phyloP scores from a whole-genome alignment of 2,329 filamentous ascomycete genomes.

The Chaetomium sp. region DNA sequence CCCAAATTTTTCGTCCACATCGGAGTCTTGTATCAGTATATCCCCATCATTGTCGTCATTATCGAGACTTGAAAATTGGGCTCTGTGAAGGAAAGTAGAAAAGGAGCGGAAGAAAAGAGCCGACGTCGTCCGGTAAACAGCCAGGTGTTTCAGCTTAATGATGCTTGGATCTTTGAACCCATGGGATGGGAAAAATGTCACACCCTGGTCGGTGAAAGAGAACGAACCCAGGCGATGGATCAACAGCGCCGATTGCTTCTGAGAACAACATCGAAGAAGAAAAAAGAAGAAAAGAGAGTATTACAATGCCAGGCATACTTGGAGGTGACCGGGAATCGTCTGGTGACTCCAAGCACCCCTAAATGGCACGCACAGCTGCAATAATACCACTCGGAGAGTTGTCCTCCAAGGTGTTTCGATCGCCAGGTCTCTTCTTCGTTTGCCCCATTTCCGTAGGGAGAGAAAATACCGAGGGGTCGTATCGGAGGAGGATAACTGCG shows the following conservation, averaged over 20 bases:
- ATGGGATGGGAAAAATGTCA: neutral
- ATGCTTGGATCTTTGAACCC: neutral
- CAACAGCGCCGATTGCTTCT: constrained; percentile 6
- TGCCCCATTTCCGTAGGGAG: too few relatives aligned
- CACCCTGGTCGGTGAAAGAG: neutral
- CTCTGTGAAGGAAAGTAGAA: neutral
- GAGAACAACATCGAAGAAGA: constrained; percentile 3
- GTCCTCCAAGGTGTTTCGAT: too few relatives aligned
- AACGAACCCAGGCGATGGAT: neutral
- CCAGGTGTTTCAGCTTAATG: neutral
- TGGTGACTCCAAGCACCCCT: too few relatives aligned
- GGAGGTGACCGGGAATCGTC: neutral
- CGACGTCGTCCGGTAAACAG: neutral
- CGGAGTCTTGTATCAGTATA: constrained; percentile 17
- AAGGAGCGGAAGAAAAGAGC: constrained; percentile 3
- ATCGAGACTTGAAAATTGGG: constrained; percentile 17
- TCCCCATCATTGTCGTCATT: constrained; percentile 21
- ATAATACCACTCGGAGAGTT: too few relatives aligned
- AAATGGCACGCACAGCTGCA: too few relatives aligned
- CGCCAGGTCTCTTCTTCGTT: too few relatives aligned
- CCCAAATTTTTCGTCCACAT: constrained; percentile 23
- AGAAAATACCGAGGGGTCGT: neutral
- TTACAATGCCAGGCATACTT: constrained; percentile 11
- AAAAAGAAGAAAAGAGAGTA: constrained; percentile 9
- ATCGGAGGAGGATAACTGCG: neutral